phyloP scores from a whole-genome alignment of 2,329 filamentous ascomycete species.

The Phialocephala subalpina region DNA sequence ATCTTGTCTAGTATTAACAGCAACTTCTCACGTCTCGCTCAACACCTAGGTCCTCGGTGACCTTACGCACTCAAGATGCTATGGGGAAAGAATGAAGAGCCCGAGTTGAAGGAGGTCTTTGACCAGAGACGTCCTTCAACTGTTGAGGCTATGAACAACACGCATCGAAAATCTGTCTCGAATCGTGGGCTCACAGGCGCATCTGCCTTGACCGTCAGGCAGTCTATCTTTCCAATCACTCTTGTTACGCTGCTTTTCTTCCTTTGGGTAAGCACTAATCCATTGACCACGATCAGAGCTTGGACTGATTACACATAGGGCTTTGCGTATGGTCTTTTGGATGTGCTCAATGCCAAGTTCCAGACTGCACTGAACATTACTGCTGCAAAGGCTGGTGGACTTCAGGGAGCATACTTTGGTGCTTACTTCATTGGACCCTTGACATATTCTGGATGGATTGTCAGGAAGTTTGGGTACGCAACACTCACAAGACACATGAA shows the following conservation, averaged over 20 bases:
- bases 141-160: neutral
- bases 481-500: neutral
- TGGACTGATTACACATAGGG: neutral
- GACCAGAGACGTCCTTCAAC: neutral
- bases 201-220: neutral
- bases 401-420: neutral
- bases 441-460: neutral
- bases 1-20: neutral
- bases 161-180: neutral
- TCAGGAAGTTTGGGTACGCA: neutral
- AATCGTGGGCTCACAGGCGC: neutral
- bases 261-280: neutral
- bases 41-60: too few relatives aligned
- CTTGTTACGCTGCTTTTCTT: neutral
- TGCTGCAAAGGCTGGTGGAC: neutral
- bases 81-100: neutral
- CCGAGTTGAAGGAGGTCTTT: constrained; percentile 3
- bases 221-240: neutral
- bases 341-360: neutral
- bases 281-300: neutral
- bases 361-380: neutral
- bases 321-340: neutral
- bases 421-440: neutral
- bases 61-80: neutral
- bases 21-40: neutral